phyloP scores from a whole-genome alignment of 2,329 filamentous ascomycete species.

The Phaeosphaeria sp. region DNA sequence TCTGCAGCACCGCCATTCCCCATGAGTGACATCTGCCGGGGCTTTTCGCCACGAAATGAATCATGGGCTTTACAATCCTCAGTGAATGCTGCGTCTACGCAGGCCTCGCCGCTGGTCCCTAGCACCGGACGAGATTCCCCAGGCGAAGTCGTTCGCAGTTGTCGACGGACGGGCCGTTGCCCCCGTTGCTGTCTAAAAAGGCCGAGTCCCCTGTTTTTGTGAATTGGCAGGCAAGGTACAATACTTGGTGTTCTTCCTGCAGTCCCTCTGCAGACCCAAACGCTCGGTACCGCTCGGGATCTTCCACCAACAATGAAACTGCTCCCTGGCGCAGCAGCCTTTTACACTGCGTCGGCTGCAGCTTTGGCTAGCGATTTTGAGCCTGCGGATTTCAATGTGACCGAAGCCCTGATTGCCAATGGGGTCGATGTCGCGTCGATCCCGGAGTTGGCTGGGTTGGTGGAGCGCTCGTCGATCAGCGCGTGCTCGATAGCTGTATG shows the following conservation, averaged over 20 bases:
- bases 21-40: neutral
- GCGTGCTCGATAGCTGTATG: slow-evolving; percentile 31
- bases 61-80: neutral
- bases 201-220: neutral
- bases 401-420: slow-evolving; percentile 22
- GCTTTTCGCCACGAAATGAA: neutral
- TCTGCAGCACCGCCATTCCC: neutral
- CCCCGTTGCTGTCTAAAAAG: neutral
- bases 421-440: slow-evolving; percentile 25
- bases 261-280: neutral
- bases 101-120: neutral
- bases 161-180: neutral
- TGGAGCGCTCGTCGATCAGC: slow-evolving; percentile 7
- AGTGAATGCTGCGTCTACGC: neutral
- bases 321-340: slow-evolving; percentile 5
- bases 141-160: neutral
- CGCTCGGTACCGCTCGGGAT: neutral
- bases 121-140: neutral
- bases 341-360: slow-evolving; percentile 5
- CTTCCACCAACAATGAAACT: slow-evolving; percentile 12
- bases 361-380: slow-evolving; percentile 19
- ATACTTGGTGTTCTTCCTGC: neutral
- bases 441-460: slow-evolving; percentile 17
- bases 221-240: neutral
- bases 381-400: slow-evolving; percentile 24